Percentiles rank a stretch among this genome's conserved stretches.
These are phyloP conservation scores for Blastosporella zonata DNA, from an alignment of 1,284 basidiomycete genomes.

Conservation along the genomic window DNA sequence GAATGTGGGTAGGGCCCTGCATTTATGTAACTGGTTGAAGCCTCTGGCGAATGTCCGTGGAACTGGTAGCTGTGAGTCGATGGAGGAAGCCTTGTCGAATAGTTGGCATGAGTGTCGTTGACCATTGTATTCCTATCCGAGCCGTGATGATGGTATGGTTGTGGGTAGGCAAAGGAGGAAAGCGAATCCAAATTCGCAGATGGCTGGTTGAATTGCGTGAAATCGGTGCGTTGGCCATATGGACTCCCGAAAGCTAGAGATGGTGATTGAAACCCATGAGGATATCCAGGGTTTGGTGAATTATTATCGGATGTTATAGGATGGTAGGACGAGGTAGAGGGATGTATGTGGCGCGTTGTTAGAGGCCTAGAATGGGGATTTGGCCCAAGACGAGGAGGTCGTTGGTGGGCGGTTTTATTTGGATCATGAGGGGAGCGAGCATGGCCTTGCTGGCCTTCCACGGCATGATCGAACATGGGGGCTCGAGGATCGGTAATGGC, in stretches of 20 bases:
- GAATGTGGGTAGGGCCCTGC: conserved; percentile 22
- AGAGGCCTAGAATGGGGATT: conserved; percentile 15
- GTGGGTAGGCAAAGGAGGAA: conserved; percentile 38
- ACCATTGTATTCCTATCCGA: conserved; percentile 30
- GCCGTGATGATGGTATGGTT: conserved; percentile 30
- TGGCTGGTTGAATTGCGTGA: conserved; percentile 41
- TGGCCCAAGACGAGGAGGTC: conserved; percentile 23
- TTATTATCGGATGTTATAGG: conserved; percentile 19
- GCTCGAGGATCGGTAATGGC: conserved; percentile 15
- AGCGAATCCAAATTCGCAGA: conserved; percentile 36
- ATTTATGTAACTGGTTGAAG: conserved; percentile 27
- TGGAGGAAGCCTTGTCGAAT: conserved; percentile 32
- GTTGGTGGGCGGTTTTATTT: conserved; percentile 21
- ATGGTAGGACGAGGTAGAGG: conserved; percentile 16
- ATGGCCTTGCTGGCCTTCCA: conserved; percentile 22
- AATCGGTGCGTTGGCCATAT: conserved; percentile 36
- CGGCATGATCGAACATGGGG: conserved; percentile 24
- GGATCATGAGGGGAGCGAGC: conserved; percentile 22
- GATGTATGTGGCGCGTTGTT: conserved; percentile 17
- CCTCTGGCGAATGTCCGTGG: conserved; percentile 34
- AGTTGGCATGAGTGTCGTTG: conserved; percentile 34
- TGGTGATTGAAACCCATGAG: conserved; percentile 21
- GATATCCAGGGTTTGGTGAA: conserved; percentile 15
- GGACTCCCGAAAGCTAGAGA: conserved; percentile 23
- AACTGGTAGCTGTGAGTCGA: conserved; percentile 31